Base-by-base conservation (phyloP, 2,329 filamentous ascomycete species). In the Sphaerulina musiva region DNA sequence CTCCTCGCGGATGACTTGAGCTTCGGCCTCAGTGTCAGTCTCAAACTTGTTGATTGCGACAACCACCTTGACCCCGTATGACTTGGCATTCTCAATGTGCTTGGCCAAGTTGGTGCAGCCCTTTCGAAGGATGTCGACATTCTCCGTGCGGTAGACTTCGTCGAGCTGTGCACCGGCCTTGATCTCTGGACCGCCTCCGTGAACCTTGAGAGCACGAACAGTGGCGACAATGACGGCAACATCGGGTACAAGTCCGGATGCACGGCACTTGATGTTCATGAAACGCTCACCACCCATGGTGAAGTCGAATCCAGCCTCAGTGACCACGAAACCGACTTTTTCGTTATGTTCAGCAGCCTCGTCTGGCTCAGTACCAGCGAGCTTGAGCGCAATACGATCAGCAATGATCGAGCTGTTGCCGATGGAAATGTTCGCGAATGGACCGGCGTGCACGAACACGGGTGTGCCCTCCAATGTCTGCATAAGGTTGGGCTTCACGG, bases 201-300 rank as follows among this genome's bases (percentile, higher is more conserved):
- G 93, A 3, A 96, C 91, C 80, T 98, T 98, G 60, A 98, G 79
- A 6, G 93, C 93, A 63, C 93, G 86, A 44, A 98, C 88, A 2
- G 93, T 98, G 23, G 93, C 92, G 38, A 98, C 93, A 55, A 98
- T 85, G 43, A 98, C 89, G 6, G 95, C 91, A 1, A 90, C 89
- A 67, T 98, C 93, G 1, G 93, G 93, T 2, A 89, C 83, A 44
- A 98, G 84, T 23, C 92, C 92, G 5, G 92, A 96, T 8, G 90
- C 87, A 57, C 93, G 87, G 76, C 93, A 97, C 80, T 98, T 98
- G 79, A 98, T 97, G 78, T 98, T 97, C 83, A 98, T 97, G 80
- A 98, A 98, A 49, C 93, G 87, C 80, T 98, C 93, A 59, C 93
- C 93, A 61, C 93, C 93, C 93, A 98, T 98, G 66, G 93, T 97